Conservation (phyloP, 208 protist species). For the Leishmania major region DNA sequence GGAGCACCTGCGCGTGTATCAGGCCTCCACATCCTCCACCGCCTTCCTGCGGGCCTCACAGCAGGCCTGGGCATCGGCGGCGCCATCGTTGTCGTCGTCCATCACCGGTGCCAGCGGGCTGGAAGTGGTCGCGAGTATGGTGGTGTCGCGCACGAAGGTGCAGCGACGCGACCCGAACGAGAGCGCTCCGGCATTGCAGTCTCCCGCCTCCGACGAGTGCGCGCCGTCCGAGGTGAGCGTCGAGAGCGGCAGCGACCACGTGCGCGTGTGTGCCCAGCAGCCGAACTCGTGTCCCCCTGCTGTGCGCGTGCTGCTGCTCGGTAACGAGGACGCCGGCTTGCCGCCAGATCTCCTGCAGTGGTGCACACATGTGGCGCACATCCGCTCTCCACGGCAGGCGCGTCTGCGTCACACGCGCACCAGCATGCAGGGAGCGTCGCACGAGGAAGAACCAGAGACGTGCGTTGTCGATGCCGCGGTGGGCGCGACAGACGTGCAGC, state of each 20-base stretch:
- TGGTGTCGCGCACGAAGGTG: not conserved
- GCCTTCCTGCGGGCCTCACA: slow-evolving; percentile 36
- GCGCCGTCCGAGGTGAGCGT: not conserved
- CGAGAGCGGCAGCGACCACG: not conserved
- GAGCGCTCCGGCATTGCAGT: not conserved
- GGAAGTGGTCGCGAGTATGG: slow-evolving; percentile 30
- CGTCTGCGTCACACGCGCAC: slow-evolving; percentile 22
- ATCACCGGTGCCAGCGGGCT: not conserved
- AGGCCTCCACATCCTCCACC: slow-evolving; percentile 31
- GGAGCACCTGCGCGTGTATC: slow-evolving; percentile 70
- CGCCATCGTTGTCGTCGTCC: not conserved
- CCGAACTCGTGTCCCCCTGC: not conserved
- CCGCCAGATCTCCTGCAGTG: slow-evolving; percentile 37
- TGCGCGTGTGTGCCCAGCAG: not conserved
- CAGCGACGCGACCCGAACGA: not conserved
- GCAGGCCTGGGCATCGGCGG: not conserved
- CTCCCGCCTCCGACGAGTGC: not conserved
- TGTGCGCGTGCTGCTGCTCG: slow-evolving; percentile 63
- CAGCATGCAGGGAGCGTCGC: not conserved
- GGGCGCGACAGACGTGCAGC: not conserved
- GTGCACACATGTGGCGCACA: slow-evolving; percentile 66
- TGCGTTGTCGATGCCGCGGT: not conserved
- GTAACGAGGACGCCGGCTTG: slow-evolving; percentile 79
- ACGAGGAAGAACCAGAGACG: not conserved
- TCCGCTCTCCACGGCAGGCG: slow-evolving; percentile 50